phyloP scores from a whole-genome alignment of 2,329 filamentous ascomycete genomes.

The Xenoacremonium recifei region DNA sequence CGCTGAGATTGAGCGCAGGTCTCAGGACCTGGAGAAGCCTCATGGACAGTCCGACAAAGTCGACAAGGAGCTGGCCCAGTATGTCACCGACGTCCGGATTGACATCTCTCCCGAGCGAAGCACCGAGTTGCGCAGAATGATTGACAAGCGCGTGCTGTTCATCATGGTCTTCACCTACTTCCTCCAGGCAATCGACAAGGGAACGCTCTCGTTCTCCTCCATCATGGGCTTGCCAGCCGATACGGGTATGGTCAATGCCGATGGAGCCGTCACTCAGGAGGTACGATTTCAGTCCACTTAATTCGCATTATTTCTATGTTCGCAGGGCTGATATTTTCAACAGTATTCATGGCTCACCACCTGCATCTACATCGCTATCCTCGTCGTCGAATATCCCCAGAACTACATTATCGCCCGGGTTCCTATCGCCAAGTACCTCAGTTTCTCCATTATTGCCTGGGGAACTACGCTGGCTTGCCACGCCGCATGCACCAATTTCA shows the following conservation, averaged over 20 bases:
- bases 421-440: constrained; percentile 66
- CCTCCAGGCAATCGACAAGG: constrained; percentile 67
- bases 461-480: constrained; percentile 59
- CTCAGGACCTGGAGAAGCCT: constrained; percentile 36
- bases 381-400: constrained; percentile 71
- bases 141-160: constrained; percentile 65
- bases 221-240: constrained; percentile 61
- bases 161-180: constrained; percentile 77
- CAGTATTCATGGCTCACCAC: constrained; percentile 71
- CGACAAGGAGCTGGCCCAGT: constrained; percentile 67
- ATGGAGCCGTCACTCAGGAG: constrained; percentile 24
- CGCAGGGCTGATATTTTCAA: not conserved
- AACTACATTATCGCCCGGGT: constrained; percentile 59
- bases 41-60: constrained; percentile 50
- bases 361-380: constrained; percentile 70
- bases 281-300: constrained; percentile 5
- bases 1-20: constrained; percentile 26
- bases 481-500: constrained; percentile 60
- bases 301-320: constrained; percentile 1
- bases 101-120: constrained; percentile 60
- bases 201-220: constrained; percentile 62
- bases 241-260: constrained; percentile 40
- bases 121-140: constrained; percentile 59
- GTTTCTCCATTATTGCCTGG: constrained; percentile 64
- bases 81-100: constrained; percentile 56